Base-by-base conservation (phyloP, 306 rosid genomes). In the Vigna hirtella region DNA sequence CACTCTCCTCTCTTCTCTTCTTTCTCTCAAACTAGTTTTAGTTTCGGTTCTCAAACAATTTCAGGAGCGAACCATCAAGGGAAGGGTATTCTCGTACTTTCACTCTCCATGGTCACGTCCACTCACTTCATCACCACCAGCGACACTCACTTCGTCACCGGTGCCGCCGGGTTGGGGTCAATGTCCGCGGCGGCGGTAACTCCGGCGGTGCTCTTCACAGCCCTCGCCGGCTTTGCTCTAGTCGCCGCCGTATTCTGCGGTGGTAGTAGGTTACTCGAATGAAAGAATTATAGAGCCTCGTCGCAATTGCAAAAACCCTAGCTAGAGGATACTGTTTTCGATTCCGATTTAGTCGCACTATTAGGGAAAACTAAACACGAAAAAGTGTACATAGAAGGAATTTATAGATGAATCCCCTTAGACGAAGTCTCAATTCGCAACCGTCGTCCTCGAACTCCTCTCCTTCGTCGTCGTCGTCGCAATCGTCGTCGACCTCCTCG, bases 351-450 rank as follows among this genome's bases (percentile, higher is more conserved):
- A 38, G 52, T 70, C 49, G 47, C 76, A 40, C 79, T 76, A 11
- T 59, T 38, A 34, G 4, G 22, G 51, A 26, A 40, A 70, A 48
- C 16, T 4, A 51, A 30, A 65, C 13, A 12, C 7, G 40, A 16
- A 7, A 38, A 71, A 50, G 78, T 77, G 80, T 80, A 72, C 7
- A 76, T 79, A 76, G 64, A 72, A 83, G 68, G 79, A 28, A 18
- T 20, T 74, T 77, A 84, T 95, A 90, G 93, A 96, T 91, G 99
- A 93, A 90, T 91, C 92, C 98, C 72, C 94, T 93, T 69, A 88
- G 89, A 84, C 93, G 96, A 90, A 86, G 94, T 85, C 89, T 82
- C 75, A 90, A 92, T 93, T 89, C 98, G 71, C 83, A 90, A 48
- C 65, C 97, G 73, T 84, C 98, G 66, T 83, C 98, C 73, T 90